Base-by-base conservation (phyloP, 805 yeast genomes). In the Ogataea kodamae region DNA sequence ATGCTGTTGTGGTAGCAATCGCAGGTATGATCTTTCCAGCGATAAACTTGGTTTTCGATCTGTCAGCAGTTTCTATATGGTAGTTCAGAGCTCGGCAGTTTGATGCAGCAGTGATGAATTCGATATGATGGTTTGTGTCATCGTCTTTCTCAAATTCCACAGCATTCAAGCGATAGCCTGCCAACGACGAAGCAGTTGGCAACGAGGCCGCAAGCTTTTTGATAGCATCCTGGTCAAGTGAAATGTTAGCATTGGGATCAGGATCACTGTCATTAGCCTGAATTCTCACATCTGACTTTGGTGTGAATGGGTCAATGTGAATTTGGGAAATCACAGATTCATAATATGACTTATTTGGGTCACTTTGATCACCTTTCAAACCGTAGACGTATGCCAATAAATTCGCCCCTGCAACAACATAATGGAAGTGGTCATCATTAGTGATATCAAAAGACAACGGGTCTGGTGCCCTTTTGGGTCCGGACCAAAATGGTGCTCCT, bases 1-100 rank as follows among this genome's bases (percentile, higher is more conserved):
- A 67, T 7, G 97, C 95, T n/a, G 99, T 92, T 1, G 99, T 92
- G 2, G 99, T 92, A 22, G 98, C 98, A 67, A 92, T 92, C 13
- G 98, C 98, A 10, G 99, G 99, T 48, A 92, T 92, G 48, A 92
- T 92, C 63, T 94, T 81, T 29, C 99, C 99, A 5, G 99, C 99
- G 59, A 92, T 90, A 53, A 90, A 87, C 67, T 92, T 92, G 22
- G 98, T 92, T 67, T 83, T 86, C 32, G 80, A 78, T 43, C 79
- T 76, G 55, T 90, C 97, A 22, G 90, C 97, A 9, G 87, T 67
- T 54, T 87, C 95, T 48, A 90, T 88, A 24, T 77, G 73, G 56
- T 90, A 90, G 64, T 88, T 90, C 63, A 78, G 69, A 18, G 99
- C 99, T 60, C 99, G 81, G 62, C 95, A 78, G 60, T 92, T 92